These are phyloP conservation scores for Erodium trifolium DNA, from an alignment of 441 rosid species.

Conservation along the genomic window DNA sequence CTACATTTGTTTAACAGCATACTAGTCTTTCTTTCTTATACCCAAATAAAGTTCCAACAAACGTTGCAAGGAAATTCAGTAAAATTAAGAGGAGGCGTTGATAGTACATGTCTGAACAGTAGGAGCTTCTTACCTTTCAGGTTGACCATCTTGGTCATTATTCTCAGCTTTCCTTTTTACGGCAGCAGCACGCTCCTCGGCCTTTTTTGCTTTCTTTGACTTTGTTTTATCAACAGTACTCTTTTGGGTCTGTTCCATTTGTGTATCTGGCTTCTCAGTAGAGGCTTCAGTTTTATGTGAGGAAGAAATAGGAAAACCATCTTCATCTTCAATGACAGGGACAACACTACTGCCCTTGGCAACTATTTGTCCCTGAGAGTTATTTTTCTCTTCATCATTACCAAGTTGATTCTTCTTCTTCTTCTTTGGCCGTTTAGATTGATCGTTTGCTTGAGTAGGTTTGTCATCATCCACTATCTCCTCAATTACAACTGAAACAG, in stretches of 20 bases:
- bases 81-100: background rate
- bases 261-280: slow-evolving; percentile 23
- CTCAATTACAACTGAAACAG: slow-evolving; percentile 70
- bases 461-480: slow-evolving; percentile 76
- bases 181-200: slow-evolving; percentile 26
- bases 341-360: slow-evolving; percentile 22
- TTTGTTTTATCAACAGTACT: slow-evolving; percentile 18
- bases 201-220: slow-evolving; percentile 29
- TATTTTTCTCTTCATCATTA: slow-evolving; percentile 11
- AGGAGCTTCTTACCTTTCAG: slow-evolving; percentile 40
- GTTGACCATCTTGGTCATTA: slow-evolving; percentile 42
- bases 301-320: slow-evolving; percentile 54
- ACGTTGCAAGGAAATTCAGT: background rate
- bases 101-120: background rate
- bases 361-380: slow-evolving; percentile 32
- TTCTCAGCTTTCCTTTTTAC: slow-evolving; percentile 58
- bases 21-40: background rate
- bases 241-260: slow-evolving; percentile 19
- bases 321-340: slow-evolving; percentile 73
- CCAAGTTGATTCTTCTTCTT: slow-evolving; percentile 19
- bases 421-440: slow-evolving; percentile 30
- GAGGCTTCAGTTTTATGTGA: slow-evolving; percentile 23
- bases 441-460: slow-evolving; percentile 31
- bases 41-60: background rate
- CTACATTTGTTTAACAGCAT: no score